Evolutionary conservation across 2,329 filamentous ascomycete genomes (phyloP), one percentile per base, ranked within the genome.

Genomic region (Rutstroemia sp.): DNA sequence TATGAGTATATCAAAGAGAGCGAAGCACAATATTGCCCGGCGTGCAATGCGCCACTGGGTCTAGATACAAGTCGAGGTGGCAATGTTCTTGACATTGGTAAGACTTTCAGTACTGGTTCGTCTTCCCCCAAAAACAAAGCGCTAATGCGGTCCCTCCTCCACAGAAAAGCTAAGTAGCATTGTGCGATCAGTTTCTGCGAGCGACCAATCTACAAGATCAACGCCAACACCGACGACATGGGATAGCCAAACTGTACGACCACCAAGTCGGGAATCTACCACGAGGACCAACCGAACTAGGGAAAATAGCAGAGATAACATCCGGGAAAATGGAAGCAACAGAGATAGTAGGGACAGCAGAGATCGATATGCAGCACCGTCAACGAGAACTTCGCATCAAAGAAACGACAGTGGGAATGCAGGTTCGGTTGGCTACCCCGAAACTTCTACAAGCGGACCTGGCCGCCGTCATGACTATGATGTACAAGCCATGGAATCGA

Each of bases 1-100:
- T 97, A 97, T 74, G 94, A 99, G 73, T 96, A 95, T 70, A 95
- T 99, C 66, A 88, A 90, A 67, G 92, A 96, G 69, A 88, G 92
- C 58, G 92, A 97, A 64, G 89, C 89, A 53, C 91, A 97, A 67
- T 92, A 90, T 68, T 99, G 94, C 73, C 94, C 94, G 27, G 88
- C 89, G 62, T 99, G 94, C 73, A 88, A 96, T 76, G 88, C 92
- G 62, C 91, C 94, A 19, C 75, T 99, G 52, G 90, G 92, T 60
- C 77, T 99, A 45, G 94, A 99, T 73, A 87, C 91, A 6, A 96
- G 90, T 71, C 83, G 94, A 61, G 91, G 91, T 58, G 92, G 92
- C 62, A 96, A 96, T 76, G 87, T 96, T 54, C 77, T 96, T 64
- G 90, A 96, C 73, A 86, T 96, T 66, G 91, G 92, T 96, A 70